Evolutionary conservation across 192 early-diverging fungal species (phyloP).

Genomic region (Obelidium mucronatum): DNA sequence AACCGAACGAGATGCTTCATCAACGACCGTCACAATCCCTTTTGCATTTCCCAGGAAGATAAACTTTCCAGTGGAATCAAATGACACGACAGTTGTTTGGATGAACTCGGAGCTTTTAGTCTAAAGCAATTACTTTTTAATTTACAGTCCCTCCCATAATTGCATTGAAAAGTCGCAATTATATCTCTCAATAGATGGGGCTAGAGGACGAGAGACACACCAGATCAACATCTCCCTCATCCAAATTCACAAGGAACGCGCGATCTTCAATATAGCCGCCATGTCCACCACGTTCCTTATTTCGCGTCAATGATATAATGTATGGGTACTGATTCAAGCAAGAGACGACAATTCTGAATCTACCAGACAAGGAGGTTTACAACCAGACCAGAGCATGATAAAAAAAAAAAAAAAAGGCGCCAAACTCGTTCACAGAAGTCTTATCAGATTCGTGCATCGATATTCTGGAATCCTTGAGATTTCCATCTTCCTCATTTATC

Average conservation of each 20-base stretch:
- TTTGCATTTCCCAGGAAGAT: slow-evolving; percentile 75
- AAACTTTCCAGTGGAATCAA: slow-evolving; percentile 49
- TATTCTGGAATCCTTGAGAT: no score
- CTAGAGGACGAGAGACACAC: no score
- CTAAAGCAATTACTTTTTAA: background rate
- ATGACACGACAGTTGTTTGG: slow-evolving; percentile 23
- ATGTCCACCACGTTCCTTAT: no score
- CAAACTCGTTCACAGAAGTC: background rate
- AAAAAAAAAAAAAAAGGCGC: background rate
- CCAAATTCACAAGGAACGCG: background rate
- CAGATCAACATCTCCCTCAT: slow-evolving; percentile 3
- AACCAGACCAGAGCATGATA: background rate
- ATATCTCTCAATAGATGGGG: no score
- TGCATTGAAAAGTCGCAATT: no score
- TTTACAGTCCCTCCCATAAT: background rate
- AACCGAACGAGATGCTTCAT: slow-evolving; percentile 61
- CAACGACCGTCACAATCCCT: slow-evolving; percentile 69
- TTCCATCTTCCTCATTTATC: background rate
- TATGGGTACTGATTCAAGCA: slow-evolving; percentile 31
- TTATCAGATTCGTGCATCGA: background rate
- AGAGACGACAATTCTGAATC: slow-evolving; percentile 35
- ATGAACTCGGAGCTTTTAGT: slow-evolving; percentile 11
- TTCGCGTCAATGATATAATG: slow-evolving; percentile 24
- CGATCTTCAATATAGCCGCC: background rate
- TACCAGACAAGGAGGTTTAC: background rate